Evolutionary conservation across 192 early-diverging fungal species (phyloP).

Genomic region (Piromyces finnis): DNA sequence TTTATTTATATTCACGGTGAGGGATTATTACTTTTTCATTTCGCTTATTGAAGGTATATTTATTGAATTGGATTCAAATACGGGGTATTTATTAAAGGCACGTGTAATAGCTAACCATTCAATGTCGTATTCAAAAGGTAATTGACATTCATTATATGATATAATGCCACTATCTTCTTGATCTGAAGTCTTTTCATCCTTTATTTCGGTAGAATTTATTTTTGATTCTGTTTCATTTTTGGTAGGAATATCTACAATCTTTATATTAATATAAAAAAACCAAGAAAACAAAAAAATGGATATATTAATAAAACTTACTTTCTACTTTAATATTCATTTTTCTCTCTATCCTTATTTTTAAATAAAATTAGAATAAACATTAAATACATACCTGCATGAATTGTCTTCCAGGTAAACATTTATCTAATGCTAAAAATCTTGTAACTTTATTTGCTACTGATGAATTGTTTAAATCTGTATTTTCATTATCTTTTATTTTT

Average conservation of each 20-base stretch:
- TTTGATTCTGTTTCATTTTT: background rate
- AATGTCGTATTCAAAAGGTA: conserved; percentile 55
- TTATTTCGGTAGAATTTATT: background rate
- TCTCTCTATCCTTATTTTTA: no score
- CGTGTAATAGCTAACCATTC: conserved; percentile 69
- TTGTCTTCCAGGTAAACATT: conserved; percentile 58
- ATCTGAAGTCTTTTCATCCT: background rate
- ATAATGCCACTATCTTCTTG: background rate
- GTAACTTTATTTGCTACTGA: conserved; percentile 20
- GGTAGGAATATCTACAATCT: background rate
- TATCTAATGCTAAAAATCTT: conserved; percentile 83
- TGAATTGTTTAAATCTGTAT: background rate
- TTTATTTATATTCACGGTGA: no score
- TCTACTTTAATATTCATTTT: no score
- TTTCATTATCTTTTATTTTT: no score
- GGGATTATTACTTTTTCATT: background rate
- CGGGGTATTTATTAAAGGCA: conserved; percentile 2
- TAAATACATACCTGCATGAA: conserved; percentile 52
- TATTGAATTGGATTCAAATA: background rate
- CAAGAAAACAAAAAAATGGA: no score
- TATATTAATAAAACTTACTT: no score
- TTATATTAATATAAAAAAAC: background rate
- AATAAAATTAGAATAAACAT: no score
- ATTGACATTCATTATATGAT: no score
- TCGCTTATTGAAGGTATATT: background rate